Base-by-base conservation (phyloP, 305 asterid species). In the Fraxinus sp. region DNA sequence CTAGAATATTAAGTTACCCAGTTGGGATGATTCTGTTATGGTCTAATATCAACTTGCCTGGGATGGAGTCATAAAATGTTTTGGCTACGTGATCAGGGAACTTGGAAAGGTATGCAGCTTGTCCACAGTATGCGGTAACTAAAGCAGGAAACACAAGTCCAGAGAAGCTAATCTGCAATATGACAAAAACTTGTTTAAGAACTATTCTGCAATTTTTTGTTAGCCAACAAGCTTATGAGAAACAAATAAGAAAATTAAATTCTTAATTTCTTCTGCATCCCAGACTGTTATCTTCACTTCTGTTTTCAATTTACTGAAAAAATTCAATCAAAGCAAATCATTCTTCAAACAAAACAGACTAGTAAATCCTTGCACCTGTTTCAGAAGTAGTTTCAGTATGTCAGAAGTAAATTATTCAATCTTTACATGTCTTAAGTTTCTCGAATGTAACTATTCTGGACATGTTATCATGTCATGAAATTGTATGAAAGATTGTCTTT, bases 61-160 rank as follows among this genome's bases (percentile, higher is more conserved):
- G 98, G 35, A 90, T 46, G 0, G 94, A 92, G n/a, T 79, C 87
- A 39, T 92, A 94, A 81, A 94, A 93, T 0, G 93, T 86, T 24
- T 77, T 18, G 4, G 18, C 68, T 0, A 91, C 90, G 18, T 91
- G 73, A 0, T 82, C 86, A 0, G 92, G 93, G 80, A 84, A 85
- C 85, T 91, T 93, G 70, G 86, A 41, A 5, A 94, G 96, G 64
- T 85, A 94, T 3, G 98, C 92, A 62, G 96, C 98, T 86, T 94
- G 98, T 4, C 98, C 98, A 55, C 75, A 2, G 82, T 94, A 94
- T 14, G 90, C 93, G 1, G 52, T 1, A 3, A 89, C 37, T 62
- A 94, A 59, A 11, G 95, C 84, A 22, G 98, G 98, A 83, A 93
- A 91, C 33, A 94, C 98, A 0, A 92, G 13, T 2, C 86, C 85